Evolutionary conservation across 192 early-diverging fungal species (phyloP).

Genomic region (Backusella morwellensis): DNA sequence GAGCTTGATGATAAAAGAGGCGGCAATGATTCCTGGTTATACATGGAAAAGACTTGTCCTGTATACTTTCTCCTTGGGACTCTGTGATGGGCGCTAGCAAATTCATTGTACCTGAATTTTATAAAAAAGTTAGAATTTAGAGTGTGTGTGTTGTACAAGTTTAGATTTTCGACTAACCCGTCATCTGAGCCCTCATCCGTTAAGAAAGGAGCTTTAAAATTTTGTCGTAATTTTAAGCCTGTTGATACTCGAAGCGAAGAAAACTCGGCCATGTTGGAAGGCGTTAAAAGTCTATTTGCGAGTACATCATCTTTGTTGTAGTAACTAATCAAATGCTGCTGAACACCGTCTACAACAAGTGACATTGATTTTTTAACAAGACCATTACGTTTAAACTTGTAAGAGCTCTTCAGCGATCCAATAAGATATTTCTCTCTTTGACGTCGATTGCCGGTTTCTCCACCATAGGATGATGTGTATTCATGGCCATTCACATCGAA

Average conservation of each 20-base stretch:
- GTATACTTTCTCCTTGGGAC: neutral
- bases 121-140: neutral
- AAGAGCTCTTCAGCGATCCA: conserved; percentile 51
- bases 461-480: neutral
- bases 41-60: neutral
- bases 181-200: conserved; percentile 7
- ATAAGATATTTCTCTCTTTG: conserved; percentile 51
- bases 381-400: conserved; percentile 58
- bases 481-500: neutral
- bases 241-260: conserved; percentile 53
- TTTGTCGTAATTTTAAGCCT: conserved; percentile 51
- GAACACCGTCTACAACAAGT: conserved; percentile 58
- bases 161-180: conserved; percentile 1
- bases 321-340: conserved; percentile 56
- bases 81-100: neutral
- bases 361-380: conserved; percentile 83
- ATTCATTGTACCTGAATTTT: neutral
- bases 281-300: conserved; percentile 45
- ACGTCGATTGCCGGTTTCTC: neutral
- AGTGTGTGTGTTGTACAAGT: neutral
- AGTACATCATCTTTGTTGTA: conserved; percentile 59
- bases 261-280: conserved; percentile 44
- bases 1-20: neutral
- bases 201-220: conserved; percentile 49
- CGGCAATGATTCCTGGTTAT: neutral